Evolutionary conservation across 768 basidiomycete genomes (phyloP).

Genomic region (Collybia sordida): DNA sequence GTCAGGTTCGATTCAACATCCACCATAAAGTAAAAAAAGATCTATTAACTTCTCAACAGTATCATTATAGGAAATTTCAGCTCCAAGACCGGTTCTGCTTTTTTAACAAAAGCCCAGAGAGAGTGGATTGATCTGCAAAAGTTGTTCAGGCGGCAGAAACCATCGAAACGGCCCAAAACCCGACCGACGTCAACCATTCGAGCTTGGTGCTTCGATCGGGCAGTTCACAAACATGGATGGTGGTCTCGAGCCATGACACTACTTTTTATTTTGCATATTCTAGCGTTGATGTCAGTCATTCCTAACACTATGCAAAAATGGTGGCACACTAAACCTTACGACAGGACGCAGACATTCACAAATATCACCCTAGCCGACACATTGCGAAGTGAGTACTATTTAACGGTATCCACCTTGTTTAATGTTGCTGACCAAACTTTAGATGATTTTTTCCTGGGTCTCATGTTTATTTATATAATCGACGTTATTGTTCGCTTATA

Average conservation of each 20-base stretch:
- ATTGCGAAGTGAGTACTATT: conserved; percentile 53
- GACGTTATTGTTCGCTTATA: conserved; percentile 78
- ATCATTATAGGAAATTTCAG: conserved; percentile 96
- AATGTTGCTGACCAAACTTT: conserved; percentile 2
- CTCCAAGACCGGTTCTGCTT: conserved; percentile 80
- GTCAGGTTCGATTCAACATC: conserved; percentile 60
- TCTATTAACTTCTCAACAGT: conserved; percentile 39
- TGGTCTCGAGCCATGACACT: conserved; percentile 83
- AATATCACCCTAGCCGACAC: conserved; percentile 46
- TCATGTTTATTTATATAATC: conserved; percentile 70
- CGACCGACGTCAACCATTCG: conserved; percentile 56
- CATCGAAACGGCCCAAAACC: conserved; percentile 74
- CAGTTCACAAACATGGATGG: conserved; percentile 90
- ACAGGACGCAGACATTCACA: conserved; percentile 80
- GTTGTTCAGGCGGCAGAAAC: conserved; percentile 81
- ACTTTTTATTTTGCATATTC: conserved; percentile 78
- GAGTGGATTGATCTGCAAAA: conserved; percentile 96
- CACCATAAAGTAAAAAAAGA: not conserved
- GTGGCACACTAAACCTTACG: not conserved
- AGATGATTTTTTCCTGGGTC: conserved; percentile 77
- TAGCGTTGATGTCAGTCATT: conserved; percentile 65
- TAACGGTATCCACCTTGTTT: not conserved
- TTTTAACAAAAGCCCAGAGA: conserved; percentile 81
- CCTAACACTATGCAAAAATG: no score
- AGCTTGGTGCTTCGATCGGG: conserved; percentile 90